These are phyloP conservation scores for Clohesyomyces aquaticus DNA, from an alignment of 495 filamentous ascomycete genomes.

Conservation along the genomic window DNA sequence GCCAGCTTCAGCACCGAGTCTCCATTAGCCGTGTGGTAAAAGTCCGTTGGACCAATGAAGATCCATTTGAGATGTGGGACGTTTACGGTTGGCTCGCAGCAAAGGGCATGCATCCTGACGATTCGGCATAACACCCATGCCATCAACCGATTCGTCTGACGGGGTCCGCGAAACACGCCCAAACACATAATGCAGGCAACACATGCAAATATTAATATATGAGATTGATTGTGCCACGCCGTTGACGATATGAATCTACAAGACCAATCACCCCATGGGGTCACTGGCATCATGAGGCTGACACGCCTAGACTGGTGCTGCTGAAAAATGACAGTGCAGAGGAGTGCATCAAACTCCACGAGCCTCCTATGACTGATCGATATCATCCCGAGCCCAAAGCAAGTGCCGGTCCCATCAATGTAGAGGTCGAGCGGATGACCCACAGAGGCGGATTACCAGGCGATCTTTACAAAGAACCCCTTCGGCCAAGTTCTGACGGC, in stretches of 20 bases:
- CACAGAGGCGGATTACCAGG: slow-evolving; percentile 52
- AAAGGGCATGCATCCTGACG: background rate
- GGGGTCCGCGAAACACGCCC: background rate
- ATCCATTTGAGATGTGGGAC: background rate
- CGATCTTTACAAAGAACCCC: slow-evolving; percentile 52
- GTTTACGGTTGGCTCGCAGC: background rate
- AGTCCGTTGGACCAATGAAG: background rate
- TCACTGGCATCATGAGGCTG: background rate
- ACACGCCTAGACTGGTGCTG: background rate
- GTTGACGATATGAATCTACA: background rate
- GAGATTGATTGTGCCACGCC: background rate
- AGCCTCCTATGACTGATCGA: too few species aligned
- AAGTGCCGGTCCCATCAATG: background rate
- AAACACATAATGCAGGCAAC: background rate
- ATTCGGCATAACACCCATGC: background rate
- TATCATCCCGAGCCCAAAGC: too few species aligned
- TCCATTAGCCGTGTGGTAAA: background rate
- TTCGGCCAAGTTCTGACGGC: slow-evolving; percentile 54
- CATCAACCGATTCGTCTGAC: background rate
- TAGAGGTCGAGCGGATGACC: background rate
- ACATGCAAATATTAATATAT: background rate
- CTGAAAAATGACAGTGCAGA: background rate
- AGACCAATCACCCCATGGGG: background rate
- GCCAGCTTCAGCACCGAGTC: background rate
- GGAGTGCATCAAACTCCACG: too few species aligned